Conservation (phyloP, 2,329 filamentous ascomycete genomes). For the Corinectria fuckeliana region DNA sequence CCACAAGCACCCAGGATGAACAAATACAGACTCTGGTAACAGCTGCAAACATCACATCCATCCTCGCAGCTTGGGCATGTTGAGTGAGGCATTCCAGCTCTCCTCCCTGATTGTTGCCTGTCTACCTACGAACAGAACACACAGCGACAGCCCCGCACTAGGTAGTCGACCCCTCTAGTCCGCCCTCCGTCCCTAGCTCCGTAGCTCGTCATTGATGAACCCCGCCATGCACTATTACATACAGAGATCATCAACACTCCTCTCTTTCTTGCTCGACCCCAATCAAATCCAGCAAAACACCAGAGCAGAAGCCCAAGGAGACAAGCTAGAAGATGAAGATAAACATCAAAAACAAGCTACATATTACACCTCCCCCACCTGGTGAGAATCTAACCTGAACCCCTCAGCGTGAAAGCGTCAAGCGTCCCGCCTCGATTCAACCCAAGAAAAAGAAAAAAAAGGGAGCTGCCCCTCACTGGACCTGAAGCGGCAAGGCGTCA, state of each 20-base stretch:
- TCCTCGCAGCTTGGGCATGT: background rate
- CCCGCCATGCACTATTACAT: background rate
- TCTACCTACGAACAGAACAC: background rate
- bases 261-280: background rate
- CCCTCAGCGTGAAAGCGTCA: background rate
- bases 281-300: background rate
- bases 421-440: background rate
- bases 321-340: background rate
- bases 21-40: background rate
- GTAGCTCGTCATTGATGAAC: background rate
- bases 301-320: background rate
- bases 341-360: background rate
- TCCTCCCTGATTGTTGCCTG: background rate
- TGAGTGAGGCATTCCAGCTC: background rate
- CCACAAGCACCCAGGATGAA: too few species aligned
- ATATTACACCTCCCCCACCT: background rate
- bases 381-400: background rate
- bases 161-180: conserved; percentile 11
- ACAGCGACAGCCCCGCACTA: conserved; percentile 9
- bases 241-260: background rate
- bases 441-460: background rate
- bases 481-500: conserved; percentile 33
- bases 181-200: conserved; percentile 6
- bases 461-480: conserved; percentile 33
- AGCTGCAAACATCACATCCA: background rate